phyloP scores from a whole-genome alignment of 163 green algal genomes.

The Coccomyxa subellipsoidea region DNA sequence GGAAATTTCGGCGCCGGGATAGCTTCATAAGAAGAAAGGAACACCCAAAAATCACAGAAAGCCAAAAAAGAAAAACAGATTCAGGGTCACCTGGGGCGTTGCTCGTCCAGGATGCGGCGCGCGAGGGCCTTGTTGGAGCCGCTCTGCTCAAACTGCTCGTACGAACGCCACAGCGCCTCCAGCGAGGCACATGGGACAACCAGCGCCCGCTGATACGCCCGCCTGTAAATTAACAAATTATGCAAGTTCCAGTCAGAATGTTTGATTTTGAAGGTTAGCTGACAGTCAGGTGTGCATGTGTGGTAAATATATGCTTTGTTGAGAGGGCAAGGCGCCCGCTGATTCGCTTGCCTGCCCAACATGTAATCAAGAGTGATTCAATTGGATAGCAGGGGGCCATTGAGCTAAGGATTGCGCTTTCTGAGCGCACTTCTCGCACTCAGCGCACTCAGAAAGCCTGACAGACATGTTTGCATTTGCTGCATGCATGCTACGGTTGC shows the following conservation, averaged over 20 bases:
- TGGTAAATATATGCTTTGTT: neutral
- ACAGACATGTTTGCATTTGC: no score
- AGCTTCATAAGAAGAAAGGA: no score
- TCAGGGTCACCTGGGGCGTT: neutral
- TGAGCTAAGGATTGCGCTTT: no score
- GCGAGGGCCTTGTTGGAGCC: neutral
- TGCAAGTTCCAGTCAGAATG: no score
- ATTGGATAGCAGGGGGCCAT: no score
- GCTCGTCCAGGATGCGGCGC: neutral
- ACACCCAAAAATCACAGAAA: no score
- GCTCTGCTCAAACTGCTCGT: slow-evolving; percentile 77
- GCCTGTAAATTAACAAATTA: slow-evolving; percentile 28
- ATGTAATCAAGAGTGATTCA: no score
- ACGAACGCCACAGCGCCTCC: slow-evolving; percentile 79
- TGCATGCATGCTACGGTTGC: no score
- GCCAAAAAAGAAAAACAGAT: neutral
- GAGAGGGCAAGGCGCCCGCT: neutral
- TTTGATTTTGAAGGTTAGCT: neutral
- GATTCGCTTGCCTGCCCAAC: no score
- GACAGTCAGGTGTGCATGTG: neutral
- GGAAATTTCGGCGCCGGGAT: no score
- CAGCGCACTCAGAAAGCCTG: no score
- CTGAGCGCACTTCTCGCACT: no score
- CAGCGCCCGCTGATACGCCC: slow-evolving; percentile 76
- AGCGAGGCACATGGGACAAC: slow-evolving; percentile 65